Percentiles rank a stretch among this genome's conserved stretches.
These are phyloP conservation scores for Halenospora varia DNA, from an alignment of 495 filamentous ascomycete species.

Conservation along the genomic window DNA sequence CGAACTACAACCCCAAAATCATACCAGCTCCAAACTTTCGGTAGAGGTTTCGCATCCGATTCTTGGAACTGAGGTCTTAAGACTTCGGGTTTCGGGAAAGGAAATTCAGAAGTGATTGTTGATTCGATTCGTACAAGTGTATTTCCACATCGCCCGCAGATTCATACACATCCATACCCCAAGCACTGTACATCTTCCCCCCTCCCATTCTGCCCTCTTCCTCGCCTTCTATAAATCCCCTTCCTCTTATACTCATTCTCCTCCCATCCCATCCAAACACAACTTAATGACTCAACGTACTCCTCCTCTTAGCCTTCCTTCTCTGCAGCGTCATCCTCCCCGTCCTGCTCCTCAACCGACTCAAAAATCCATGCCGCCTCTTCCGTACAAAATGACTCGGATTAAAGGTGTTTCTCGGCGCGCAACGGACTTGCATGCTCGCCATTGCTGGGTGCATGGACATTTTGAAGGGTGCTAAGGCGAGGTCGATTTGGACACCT, in stretches of 20 bases:
- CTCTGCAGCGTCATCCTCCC: conserved; percentile 54
- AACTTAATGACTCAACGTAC: conserved; percentile 53
- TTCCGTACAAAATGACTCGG: conserved; percentile 69
- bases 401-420: conserved; percentile 57
- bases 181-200: not conserved
- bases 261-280: not conserved
- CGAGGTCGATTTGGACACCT: conserved; percentile 38
- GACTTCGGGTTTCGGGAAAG: not conserved
- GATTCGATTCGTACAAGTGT: conserved; percentile 1
- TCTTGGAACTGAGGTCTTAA: not conserved
- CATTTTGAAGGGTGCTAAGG: conserved; percentile 36
- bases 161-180: not conserved
- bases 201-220: no score
- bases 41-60: no score
- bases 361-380: conserved; percentile 65
- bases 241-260: not conserved
- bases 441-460: conserved; percentile 44
- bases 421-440: conserved; percentile 45
- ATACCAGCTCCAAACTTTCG: no score
- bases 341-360: conserved; percentile 49
- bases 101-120: not conserved
- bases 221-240: no score
- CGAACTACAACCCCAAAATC: no score
- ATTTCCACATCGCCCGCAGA: not conserved
- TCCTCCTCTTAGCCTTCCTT: conserved; percentile 56